A percentile compares a stretch with the other conserved stretches of the same genome.
These are phyloP conservation scores for Sporothrix humicola DNA, from an alignment of 2,329 filamentous ascomycete species.

Conservation along the genomic window DNA sequence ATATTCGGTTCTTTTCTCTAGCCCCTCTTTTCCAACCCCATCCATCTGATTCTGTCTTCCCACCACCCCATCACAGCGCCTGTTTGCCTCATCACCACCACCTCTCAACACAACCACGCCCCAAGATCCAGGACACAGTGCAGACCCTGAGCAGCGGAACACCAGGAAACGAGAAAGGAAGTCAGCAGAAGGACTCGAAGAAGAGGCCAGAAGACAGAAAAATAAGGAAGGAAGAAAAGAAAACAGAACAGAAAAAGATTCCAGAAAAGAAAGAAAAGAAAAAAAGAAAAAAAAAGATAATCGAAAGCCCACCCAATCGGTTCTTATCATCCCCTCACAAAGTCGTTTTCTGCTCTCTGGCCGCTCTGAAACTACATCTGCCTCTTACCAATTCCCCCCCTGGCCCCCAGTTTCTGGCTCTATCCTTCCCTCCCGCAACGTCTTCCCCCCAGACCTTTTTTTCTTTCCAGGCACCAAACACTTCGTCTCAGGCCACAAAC, in stretches of 20 bases:
- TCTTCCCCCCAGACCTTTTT: slow-evolving; percentile 8
- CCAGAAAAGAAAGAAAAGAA: slow-evolving; percentile 4
- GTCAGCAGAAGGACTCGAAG: background rate
- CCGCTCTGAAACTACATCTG: slow-evolving; percentile 22
- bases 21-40: slow-evolving; percentile 39
- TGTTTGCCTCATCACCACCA: slow-evolving; percentile 29
- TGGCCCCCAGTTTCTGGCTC: slow-evolving; percentile 20
- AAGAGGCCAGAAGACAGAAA: background rate
- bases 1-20: slow-evolving; percentile 36
- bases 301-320: background rate
- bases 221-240: background rate
- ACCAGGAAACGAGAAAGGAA: slow-evolving; percentile 2
- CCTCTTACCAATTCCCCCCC: background rate
- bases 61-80: slow-evolving; percentile 24
- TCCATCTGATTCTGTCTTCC: slow-evolving; percentile 33
- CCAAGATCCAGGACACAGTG: background rate
- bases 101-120: slow-evolving; percentile 12
- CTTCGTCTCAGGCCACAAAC: slow-evolving; percentile 37
- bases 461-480: slow-evolving; percentile 32
- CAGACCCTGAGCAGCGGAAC: slow-evolving; percentile 1
- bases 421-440: slow-evolving; percentile 6
- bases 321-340: slow-evolving; percentile 29
- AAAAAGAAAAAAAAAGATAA: background rate
- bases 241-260: slow-evolving; percentile 10
- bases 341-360: background rate